Evolutionary conservation across 2,329 filamentous ascomycete species (phyloP).

Genomic region (Aspergillus sp.): DNA sequence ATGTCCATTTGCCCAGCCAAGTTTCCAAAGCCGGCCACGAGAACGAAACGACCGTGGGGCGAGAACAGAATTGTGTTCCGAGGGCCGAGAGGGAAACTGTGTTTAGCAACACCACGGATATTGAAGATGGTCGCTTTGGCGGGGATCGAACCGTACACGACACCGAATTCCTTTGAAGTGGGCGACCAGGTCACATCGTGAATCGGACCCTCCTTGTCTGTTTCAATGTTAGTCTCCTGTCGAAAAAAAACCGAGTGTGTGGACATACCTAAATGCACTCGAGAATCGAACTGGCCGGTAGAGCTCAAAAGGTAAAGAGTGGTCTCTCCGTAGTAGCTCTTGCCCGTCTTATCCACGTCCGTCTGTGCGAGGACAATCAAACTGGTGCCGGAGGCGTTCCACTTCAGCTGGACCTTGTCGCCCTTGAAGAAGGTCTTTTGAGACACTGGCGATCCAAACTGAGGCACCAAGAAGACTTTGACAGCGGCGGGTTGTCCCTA

Average conservation of each 20-base stretch:
- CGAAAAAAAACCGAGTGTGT: not conserved
- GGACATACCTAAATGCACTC: slow-evolving; percentile 71
- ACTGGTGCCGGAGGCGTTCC: slow-evolving; percentile 90
- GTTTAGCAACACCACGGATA: slow-evolving; percentile 76
- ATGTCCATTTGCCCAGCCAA: slow-evolving; percentile 97
- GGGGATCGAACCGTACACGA: slow-evolving; percentile 98
- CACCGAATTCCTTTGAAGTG: slow-evolving; percentile 96
- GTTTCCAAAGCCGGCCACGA: slow-evolving; percentile 97
- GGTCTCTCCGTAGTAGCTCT: slow-evolving; percentile 99
- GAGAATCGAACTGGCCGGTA: slow-evolving; percentile 88
- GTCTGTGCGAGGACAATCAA: slow-evolving; percentile 95
- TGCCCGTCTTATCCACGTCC: slow-evolving; percentile 96
- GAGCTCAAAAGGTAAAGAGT: slow-evolving; percentile 94
- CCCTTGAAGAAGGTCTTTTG: slow-evolving; percentile 99
- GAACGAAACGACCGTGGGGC: slow-evolving; percentile 86
- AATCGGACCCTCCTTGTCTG: slow-evolving; percentile 95
- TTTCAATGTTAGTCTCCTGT: slow-evolving; percentile 17
- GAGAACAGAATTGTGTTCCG: slow-evolving; percentile 97
- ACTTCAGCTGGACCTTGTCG: slow-evolving; percentile 98
- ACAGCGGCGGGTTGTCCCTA: slow-evolving; percentile 91
- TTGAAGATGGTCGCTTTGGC: slow-evolving; percentile 99
- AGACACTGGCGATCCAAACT: slow-evolving; percentile 80
- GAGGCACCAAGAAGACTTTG: slow-evolving; percentile 90
- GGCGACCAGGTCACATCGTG: slow-evolving; percentile 99
- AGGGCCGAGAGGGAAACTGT: slow-evolving; percentile 83